phyloP scores from a whole-genome alignment of 2,329 filamentous ascomycete species.

The Penicillium capsulatum region DNA sequence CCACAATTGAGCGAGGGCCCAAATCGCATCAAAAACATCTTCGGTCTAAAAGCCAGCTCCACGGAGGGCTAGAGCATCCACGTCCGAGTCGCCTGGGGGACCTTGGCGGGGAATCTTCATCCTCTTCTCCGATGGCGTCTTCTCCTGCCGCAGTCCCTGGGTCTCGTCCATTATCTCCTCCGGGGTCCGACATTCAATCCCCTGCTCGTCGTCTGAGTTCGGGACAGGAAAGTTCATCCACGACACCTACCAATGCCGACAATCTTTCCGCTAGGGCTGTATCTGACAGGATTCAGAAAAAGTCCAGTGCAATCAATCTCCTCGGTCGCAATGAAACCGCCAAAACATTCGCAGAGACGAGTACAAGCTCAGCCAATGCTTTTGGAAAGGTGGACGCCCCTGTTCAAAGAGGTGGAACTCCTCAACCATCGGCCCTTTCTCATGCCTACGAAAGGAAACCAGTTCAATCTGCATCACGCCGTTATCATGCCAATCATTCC shows the following conservation, averaged over 20 bases:
- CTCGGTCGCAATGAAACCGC: slow-evolving; percentile 54
- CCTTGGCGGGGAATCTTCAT: slow-evolving; percentile 25
- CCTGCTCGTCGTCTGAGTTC: slow-evolving; percentile 23
- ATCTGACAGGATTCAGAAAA: slow-evolving; percentile 33
- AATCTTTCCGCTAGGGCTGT: slow-evolving; percentile 28
- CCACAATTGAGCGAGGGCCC: slow-evolving; percentile 68
- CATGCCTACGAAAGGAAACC: slow-evolving; percentile 33
- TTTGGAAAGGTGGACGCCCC: slow-evolving; percentile 61
- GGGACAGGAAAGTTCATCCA: slow-evolving; percentile 30
- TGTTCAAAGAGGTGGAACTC: slow-evolving; percentile 35
- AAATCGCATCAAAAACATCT: slow-evolving; percentile 45
- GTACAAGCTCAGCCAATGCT: slow-evolving; percentile 60
- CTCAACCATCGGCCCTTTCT: slow-evolving; percentile 36
- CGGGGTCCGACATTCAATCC: slow-evolving; percentile 33
- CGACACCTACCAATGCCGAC: slow-evolving; percentile 28
- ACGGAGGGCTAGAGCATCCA: slow-evolving; percentile 28
- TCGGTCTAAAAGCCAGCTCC: slow-evolving; percentile 40
- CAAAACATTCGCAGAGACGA: slow-evolving; percentile 62
- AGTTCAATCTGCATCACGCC: slow-evolving; percentile 31
- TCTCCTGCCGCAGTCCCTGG: slow-evolving; percentile 32
- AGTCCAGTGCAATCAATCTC: slow-evolving; percentile 57
- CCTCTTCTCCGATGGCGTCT: slow-evolving; percentile 35
- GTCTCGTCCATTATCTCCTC: slow-evolving; percentile 34
- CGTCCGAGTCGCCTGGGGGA: slow-evolving; percentile 22
- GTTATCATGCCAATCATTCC: slow-evolving; percentile 66